phyloP scores from a whole-genome alignment of 1,139 yeast species.

The Yamadazyma sp. region DNA sequence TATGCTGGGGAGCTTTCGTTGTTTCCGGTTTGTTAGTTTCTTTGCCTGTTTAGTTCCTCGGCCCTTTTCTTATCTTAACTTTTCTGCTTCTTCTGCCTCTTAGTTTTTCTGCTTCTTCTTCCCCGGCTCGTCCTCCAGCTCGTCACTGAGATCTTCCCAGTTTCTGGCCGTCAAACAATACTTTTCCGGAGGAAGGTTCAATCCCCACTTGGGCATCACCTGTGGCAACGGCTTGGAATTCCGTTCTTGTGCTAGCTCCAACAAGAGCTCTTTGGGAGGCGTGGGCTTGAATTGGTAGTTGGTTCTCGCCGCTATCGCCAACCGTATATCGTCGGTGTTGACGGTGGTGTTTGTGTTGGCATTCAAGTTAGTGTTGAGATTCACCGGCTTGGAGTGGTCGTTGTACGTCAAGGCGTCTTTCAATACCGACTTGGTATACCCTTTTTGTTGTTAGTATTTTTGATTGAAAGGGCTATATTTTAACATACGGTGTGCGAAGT shows the following conservation, averaged over 20 bases:
- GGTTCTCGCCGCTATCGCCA: constrained; percentile 91
- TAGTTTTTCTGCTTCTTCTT: constrained; percentile 4
- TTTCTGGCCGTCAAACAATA: constrained; percentile 87
- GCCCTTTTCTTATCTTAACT: neutral
- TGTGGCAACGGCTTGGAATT: constrained; percentile 89
- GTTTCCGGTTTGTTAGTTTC: neutral
- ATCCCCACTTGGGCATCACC: constrained; percentile 88
- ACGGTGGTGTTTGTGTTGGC: constrained; percentile 49
- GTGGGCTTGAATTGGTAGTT: constrained; percentile 95
- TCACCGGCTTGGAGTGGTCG: constrained; percentile 65
- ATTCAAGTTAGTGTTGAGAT: constrained; percentile 32
- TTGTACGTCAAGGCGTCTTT: constrained; percentile 87
- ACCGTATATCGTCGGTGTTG: constrained; percentile 83
- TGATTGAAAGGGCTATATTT: neutral
- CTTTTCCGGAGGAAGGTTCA: constrained; percentile 95
- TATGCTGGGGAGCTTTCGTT: neutral
- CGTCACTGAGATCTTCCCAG: constrained; percentile 53
- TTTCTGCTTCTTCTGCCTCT: neutral
- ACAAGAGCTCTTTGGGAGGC: constrained; percentile 86
- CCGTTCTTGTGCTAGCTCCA: constrained; percentile 90
- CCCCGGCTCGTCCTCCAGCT: constrained; percentile 24
- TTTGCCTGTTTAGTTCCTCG: neutral
- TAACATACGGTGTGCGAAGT: constrained; percentile 66
- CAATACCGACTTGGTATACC: constrained; percentile 78
- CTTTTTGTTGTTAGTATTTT: constrained; percentile 26